Percentiles rank a stretch among this genome's conserved stretches.
Conservation (phyloP, 306 rosid species). For the Fragaria ananassa region DNA sequence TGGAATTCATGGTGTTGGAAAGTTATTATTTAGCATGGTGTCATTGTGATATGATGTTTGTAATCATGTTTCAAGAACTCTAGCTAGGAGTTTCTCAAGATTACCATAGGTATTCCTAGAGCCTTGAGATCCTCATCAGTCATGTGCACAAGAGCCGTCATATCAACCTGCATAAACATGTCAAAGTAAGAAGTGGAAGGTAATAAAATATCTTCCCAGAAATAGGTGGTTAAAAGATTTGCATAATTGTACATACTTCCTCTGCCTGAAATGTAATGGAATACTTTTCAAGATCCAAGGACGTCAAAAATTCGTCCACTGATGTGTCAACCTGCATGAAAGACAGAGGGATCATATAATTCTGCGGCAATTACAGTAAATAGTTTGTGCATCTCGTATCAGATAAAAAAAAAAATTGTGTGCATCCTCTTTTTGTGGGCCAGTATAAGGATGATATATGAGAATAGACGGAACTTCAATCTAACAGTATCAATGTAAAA, state of each 20-base stretch:
- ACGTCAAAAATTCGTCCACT: slow-evolving; percentile 76
- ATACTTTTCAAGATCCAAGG: slow-evolving; percentile 94
- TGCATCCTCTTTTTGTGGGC: background rate
- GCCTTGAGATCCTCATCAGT: slow-evolving; percentile 97
- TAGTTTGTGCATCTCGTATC: background rate
- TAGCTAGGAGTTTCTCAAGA: slow-evolving; percentile 9
- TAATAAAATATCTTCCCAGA: background rate
- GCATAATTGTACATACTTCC: slow-evolving; percentile 58
- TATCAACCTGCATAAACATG: slow-evolving; percentile 75
- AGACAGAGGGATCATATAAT: slow-evolving; percentile 23
- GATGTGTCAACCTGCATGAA: slow-evolving; percentile 62
- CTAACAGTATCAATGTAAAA: background rate
- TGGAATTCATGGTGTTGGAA: background rate
- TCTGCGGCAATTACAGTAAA: background rate
- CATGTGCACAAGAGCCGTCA: slow-evolving; percentile 96
- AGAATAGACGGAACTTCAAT: background rate
- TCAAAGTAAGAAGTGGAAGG: slow-evolving; percentile 15
- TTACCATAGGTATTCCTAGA: slow-evolving; percentile 96
- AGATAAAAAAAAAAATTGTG: no score
- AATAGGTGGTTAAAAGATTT: background rate
- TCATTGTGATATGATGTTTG: background rate
- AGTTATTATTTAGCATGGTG: background rate
- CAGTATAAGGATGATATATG: background rate
- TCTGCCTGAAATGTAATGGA: slow-evolving; percentile 91
- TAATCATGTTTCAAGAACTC: slow-evolving; percentile 3